Evolutionary conservation across 78 protist species (phyloP), one percentile per base, ranked within the genome.

Genomic region (Emiliania huxleyi): DNA sequence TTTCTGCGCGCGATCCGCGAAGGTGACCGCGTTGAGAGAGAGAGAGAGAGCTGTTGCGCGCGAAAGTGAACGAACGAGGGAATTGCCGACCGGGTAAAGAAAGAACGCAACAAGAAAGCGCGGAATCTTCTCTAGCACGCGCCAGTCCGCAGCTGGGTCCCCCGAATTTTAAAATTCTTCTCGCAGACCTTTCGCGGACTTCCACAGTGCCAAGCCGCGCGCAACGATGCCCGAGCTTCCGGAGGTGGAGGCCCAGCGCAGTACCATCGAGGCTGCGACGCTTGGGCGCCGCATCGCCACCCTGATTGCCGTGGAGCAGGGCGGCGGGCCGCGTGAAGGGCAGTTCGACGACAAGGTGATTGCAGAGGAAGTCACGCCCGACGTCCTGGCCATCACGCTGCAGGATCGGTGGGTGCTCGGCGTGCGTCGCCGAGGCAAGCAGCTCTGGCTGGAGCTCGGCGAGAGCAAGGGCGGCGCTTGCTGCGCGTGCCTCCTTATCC

Each of bases 161-260:
- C n/a, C n/a, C n/a, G n/a, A n/a, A n/a, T n/a, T n/a, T n/a, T n/a
- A n/a, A n/a, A n/a, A n/a, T n/a, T n/a, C n/a, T n/a, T n/a, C n/a
- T n/a, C n/a, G n/a, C n/a, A n/a, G n/a, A n/a, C n/a, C n/a, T n/a
- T n/a, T n/a, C n/a, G n/a, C n/a, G n/a, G n/a, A n/a, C n/a, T n/a
- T n/a, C n/a, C n/a, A n/a, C n/a, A n/a, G n/a, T n/a, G n/a, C n/a
- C n/a, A n/a, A n/a, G n/a, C n/a, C n/a, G n/a, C n/a, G n/a, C n/a
- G n/a, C n/a, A n/a, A n/a, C 75, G n/a, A 73, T 69, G 93, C 93
- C 87, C 62, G 93, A 73, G 48, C 56, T 90, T 1, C 87, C 87
- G 15, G 88, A 90, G 44, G 93, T 73, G 44, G 93, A 90, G 45
- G 46, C 69, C 6, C 33, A 15, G 33, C 84, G 93, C 8, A 0